These are phyloP conservation scores for Diutina siamensis DNA, from an alignment of 1,139 yeast species.

Conservation along the genomic window DNA sequence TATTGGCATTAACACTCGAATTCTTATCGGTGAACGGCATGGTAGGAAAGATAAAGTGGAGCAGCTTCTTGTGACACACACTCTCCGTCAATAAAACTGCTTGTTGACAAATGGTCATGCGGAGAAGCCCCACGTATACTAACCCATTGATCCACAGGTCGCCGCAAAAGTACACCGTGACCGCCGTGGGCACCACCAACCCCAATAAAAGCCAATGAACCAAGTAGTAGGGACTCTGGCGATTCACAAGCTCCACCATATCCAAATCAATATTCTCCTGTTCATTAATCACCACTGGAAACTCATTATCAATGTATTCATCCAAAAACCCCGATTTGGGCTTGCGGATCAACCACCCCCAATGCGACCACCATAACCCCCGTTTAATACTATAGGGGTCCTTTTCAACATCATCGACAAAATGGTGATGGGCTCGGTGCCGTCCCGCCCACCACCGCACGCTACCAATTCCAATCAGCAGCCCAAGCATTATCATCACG, in stretches of 20 bases:
- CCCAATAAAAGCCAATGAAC: slow-evolving; percentile 34
- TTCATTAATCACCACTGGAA: slow-evolving; percentile 18
- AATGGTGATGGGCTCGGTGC: slow-evolving; percentile 63
- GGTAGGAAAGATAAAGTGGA: slow-evolving; percentile 32
- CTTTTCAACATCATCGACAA: slow-evolving; percentile 48
- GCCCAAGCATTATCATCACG: slow-evolving; percentile 27
- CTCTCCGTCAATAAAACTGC: slow-evolving; percentile 46
- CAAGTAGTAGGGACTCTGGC: slow-evolving; percentile 46
- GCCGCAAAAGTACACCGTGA: slow-evolving; percentile 26
- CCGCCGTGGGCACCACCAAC: slow-evolving; percentile 34
- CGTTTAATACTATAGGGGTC: slow-evolving; percentile 58
- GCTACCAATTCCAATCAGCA: slow-evolving; percentile 53
- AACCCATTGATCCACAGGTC: slow-evolving; percentile 45
- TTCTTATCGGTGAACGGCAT: slow-evolving; percentile 58
- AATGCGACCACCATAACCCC: slow-evolving; percentile 48
- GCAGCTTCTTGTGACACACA: slow-evolving; percentile 38
- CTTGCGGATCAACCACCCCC: slow-evolving; percentile 51
- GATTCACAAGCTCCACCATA: slow-evolving; percentile 25
- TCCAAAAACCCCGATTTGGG: slow-evolving; percentile 32
- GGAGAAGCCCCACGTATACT: slow-evolving; percentile 49
- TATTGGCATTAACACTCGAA: slow-evolving; percentile 35
- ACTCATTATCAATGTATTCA: slow-evolving; percentile 30
- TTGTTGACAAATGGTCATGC: slow-evolving; percentile 49
- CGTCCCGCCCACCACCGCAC: slow-evolving; percentile 52
- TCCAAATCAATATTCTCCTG: slow-evolving; percentile 16